These are phyloP conservation scores for Noccaea caerulescens DNA, from an alignment of 345 rosid genomes.

Conservation along the genomic window DNA sequence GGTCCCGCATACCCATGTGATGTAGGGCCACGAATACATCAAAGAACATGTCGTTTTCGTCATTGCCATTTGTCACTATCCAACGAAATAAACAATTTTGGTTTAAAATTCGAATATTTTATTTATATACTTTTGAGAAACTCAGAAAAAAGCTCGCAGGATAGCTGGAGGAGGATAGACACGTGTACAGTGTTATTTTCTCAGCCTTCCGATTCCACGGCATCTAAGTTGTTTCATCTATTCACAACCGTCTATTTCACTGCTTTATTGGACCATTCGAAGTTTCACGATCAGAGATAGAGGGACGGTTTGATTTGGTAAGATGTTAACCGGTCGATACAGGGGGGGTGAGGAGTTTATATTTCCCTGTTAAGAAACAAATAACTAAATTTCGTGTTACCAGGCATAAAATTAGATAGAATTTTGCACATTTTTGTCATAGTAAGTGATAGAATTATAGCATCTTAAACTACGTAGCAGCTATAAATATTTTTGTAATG, in stretches of 20 bases:
- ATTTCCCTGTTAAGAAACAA: too few species aligned
- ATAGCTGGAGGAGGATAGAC: conserved; percentile 32
- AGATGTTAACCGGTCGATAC: neutral
- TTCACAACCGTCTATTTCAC: conserved; percentile 31
- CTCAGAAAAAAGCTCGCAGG: neutral
- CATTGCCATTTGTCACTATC: conserved; percentile 40
- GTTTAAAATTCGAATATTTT: neutral
- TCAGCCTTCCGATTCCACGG: conserved; percentile 31
- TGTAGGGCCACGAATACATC: conserved; percentile 26
- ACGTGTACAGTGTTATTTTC: conserved; percentile 30
- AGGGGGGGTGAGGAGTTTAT: too few species aligned
- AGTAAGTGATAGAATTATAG: too few species aligned
- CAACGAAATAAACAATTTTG: neutral
- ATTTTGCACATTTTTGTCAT: too few species aligned
- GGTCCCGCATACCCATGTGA: conserved; percentile 33
- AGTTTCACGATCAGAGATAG: neutral
- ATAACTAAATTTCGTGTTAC: too few species aligned
- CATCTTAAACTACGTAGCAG: neutral
- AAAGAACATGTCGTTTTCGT: conserved; percentile 39
- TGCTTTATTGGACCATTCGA: conserved; percentile 12
- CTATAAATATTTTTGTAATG: conserved; percentile 35
- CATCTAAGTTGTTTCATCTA: conserved; percentile 8
- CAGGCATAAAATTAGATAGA: too few species aligned
- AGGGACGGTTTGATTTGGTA: conserved; percentile 12
- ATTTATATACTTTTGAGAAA: neutral